These are phyloP conservation scores for Senna siamea DNA, from an alignment of 306 rosid species.

Conservation along the genomic window DNA sequence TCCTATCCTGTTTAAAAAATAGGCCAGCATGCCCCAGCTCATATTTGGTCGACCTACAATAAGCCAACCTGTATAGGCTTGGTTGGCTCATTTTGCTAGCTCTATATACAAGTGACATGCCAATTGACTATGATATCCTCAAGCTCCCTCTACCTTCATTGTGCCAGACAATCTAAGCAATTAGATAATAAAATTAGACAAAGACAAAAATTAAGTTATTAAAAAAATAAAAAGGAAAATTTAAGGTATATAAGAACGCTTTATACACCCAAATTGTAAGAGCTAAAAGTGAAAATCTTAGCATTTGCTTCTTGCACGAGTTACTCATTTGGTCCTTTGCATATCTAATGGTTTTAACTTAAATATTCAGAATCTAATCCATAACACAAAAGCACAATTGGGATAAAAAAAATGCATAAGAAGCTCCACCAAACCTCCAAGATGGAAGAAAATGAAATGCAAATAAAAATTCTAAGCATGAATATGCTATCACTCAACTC, in stretches of 20 bases:
- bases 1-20: too few species aligned
- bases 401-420: conserved; percentile 21
- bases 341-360: conserved; percentile 82
- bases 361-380: conserved; percentile 85
- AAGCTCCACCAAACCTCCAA: conserved; percentile 21
- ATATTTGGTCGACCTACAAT: too few species aligned
- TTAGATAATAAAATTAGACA: conserved; percentile 24
- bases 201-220: background rate
- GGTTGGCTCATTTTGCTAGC: too few species aligned
- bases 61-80: too few species aligned
- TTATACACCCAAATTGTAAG: conserved; percentile 90
- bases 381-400: conserved; percentile 44
- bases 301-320: conserved; percentile 95
- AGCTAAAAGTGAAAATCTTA: conserved; percentile 95
- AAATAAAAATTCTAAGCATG: conserved; percentile 10
- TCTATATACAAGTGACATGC: too few species aligned
- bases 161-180: conserved; percentile 9
- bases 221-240: background rate
- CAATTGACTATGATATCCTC: conserved; percentile 25
- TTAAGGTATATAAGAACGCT: conserved; percentile 17
- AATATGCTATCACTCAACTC: conserved; percentile 10
- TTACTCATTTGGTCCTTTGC: conserved; percentile 83
- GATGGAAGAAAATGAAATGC: conserved; percentile 12
- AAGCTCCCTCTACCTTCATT: background rate
- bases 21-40: too few species aligned